Conservation (phyloP, 2,329 filamentous ascomycete genomes). For the Colletotrichum chrysophilum region DNA sequence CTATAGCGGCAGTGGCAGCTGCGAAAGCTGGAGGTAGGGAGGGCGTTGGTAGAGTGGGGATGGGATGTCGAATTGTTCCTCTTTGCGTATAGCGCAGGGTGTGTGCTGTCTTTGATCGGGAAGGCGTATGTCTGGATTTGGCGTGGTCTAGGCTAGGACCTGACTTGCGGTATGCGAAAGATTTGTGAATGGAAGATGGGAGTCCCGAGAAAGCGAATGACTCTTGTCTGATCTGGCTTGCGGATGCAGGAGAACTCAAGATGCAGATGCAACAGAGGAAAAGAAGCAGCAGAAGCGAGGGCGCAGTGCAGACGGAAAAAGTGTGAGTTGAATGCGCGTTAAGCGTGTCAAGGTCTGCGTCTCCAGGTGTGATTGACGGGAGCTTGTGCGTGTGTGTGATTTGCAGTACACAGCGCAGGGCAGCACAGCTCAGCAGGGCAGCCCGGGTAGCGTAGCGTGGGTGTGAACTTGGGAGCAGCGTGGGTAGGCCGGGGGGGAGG, state of each 20-base stretch:
- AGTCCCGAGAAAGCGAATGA: slow-evolving; percentile 10
- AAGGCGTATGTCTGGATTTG: slow-evolving; percentile 17
- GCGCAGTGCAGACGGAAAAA: not conserved
- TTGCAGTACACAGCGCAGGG: not conserved
- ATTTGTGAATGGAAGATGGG: not conserved
- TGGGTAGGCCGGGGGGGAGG: not conserved
- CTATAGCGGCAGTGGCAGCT: not conserved
- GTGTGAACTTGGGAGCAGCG: not conserved
- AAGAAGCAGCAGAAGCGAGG: not conserved
- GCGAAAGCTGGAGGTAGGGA: not conserved
- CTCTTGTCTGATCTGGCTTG: slow-evolving; percentile 19
- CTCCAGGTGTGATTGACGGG: not conserved
- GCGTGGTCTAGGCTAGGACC: slow-evolving; percentile 12
- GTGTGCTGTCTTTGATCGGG: slow-evolving; percentile 14
- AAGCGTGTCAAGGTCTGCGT: not conserved
- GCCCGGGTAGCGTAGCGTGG: not conserved
- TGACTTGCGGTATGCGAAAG: not conserved
- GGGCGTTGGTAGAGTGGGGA: slow-evolving; percentile 8
- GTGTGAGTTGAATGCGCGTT: not conserved
- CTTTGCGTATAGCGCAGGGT: slow-evolving; percentile 21
- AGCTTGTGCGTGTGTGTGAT: not conserved
- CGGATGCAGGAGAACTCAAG: not conserved
- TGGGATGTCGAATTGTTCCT: slow-evolving; percentile 15
- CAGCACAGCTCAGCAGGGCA: not conserved
- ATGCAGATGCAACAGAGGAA: not conserved